phyloP scores from a whole-genome alignment of 1,284 basidiomycete species.

The Phlebopus sp. region DNA sequence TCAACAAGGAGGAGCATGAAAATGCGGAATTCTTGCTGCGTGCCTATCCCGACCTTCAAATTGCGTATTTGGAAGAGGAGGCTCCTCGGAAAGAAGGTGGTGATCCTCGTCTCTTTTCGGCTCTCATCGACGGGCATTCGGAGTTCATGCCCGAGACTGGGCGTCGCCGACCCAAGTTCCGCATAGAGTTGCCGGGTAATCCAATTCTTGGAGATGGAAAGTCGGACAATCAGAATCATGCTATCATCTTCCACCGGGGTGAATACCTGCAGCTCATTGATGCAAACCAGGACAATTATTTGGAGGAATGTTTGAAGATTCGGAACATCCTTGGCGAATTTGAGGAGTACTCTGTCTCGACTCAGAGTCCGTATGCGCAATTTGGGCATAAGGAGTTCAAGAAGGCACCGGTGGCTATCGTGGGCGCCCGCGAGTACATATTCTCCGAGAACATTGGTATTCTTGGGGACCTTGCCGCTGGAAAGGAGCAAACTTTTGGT shows the following conservation, averaged over 20 bases:
- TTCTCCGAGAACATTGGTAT: slow-evolving; percentile 99
- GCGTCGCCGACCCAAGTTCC: slow-evolving; percentile 92
- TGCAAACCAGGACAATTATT: slow-evolving; percentile 99
- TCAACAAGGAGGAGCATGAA: slow-evolving; percentile 99
- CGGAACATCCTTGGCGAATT: slow-evolving; percentile 98
- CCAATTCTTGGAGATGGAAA: slow-evolving; percentile 99
- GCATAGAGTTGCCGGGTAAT: slow-evolving; percentile 97
- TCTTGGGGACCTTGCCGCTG: slow-evolving; percentile 95
- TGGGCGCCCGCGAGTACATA: slow-evolving; percentile 99
- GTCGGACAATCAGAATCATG: slow-evolving; percentile 99
- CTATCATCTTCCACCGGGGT: slow-evolving; percentile 98
- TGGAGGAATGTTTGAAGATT: slow-evolving; percentile 99
- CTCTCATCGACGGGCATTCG: slow-evolving; percentile 96
- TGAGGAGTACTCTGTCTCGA: slow-evolving; percentile 87
- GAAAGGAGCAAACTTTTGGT: slow-evolving; percentile 99
- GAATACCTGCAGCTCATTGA: slow-evolving; percentile 99
- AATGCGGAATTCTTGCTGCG: slow-evolving; percentile 98
- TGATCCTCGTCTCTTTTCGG: slow-evolving; percentile 93
- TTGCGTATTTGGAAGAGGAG: slow-evolving; percentile 98
- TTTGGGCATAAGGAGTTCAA: slow-evolving; percentile 87
- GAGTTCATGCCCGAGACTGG: slow-evolving; percentile 92
- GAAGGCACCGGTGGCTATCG: slow-evolving; percentile 90
- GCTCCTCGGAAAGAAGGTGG: slow-evolving; percentile 91
- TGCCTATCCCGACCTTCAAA: slow-evolving; percentile 98
- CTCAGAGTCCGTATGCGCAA: slow-evolving; percentile 88